Evolutionary conservation across 2,329 filamentous ascomycete genomes (phyloP), one percentile per base, ranked within the genome.

Genomic region (Nannizzia gypsea): DNA sequence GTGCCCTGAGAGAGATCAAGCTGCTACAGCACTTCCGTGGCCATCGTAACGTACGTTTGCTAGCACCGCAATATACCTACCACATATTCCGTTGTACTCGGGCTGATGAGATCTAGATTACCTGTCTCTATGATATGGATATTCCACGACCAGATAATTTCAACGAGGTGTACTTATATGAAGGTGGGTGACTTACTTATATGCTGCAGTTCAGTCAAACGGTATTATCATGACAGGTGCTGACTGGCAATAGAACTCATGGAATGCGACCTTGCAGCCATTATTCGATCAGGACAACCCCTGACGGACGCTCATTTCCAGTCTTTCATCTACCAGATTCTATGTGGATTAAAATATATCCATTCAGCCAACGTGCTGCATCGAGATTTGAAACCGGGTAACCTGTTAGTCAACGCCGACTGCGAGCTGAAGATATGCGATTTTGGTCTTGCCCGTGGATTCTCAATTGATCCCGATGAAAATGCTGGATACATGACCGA

Each of bases 401-500:
- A 99, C 74, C 76, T 99, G 70, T 84, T 99, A 48, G 93, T 99
- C 72, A 99, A 99, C 71, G 93, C 93, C 76, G 93, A 99, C 76
- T 99, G 93, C 75, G 93, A 99, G 80, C 84, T 99, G 67, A 99
- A 99, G 82, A 97, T 99, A 75, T 95, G 89, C 77, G 93, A 99
- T 77, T 99, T 99, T 71, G 93, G 93, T 68, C 81, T 99, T 61
- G 93, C 93, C 3, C 85, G 93, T 80, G 93, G 93, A 61, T 97
- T 99, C 79, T 96, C 91, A 2, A 86, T 96, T 70, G 92, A 97
- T 67, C 93, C 93, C 1, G 90, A 99, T 74, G 92, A 99, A 77
- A 97, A 97, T 72, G 93, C 93, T 17, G 93, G 93, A 22, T 99
- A 97, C 77, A 97, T 99, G 93, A 99, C 93, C 9, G 93, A 99